phyloP scores from a whole-genome alignment of 1,284 basidiomycete genomes.

The Violaceomyces palustris region DNA sequence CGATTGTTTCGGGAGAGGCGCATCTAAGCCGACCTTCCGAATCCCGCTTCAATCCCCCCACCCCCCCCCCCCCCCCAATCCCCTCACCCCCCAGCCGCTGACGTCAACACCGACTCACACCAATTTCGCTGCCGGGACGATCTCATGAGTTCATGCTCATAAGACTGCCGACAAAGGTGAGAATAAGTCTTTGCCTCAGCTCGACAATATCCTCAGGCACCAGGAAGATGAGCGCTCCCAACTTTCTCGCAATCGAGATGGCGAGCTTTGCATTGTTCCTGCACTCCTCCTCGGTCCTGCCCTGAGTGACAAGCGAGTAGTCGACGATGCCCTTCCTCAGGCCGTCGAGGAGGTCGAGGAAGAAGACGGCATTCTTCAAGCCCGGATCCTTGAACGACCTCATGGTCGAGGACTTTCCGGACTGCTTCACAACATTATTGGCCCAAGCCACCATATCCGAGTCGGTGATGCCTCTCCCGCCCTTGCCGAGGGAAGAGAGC shows the following conservation, averaged over 20 bases:
- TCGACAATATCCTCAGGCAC: conserved; percentile 74
- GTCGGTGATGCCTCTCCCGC: conserved; percentile 77
- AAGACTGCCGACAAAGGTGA: conserved; percentile 61
- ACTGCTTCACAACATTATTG: conserved; percentile 77
- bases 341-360: conserved; percentile 86
- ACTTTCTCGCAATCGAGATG: conserved; percentile 94
- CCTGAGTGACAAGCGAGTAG: conserved; percentile 70
- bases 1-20: no score
- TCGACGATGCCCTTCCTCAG: conserved; percentile 93
- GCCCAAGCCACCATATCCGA: conserved; percentile 95
- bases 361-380: conserved; percentile 85
- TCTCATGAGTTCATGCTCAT: conserved; percentile 38
- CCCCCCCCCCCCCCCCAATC: no score
- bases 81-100: no score
- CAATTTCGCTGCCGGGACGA: no score
- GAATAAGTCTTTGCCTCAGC: conserved; percentile 53
- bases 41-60: no score
- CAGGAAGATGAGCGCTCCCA: conserved; percentile 93
- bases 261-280: conserved; percentile 81
- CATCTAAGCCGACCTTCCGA: no score
- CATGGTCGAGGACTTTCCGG: conserved; percentile 65
- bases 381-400: conserved; percentile 89
- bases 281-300: conserved; percentile 75
- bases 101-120: no score
- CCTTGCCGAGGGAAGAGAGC: conserved; percentile 68